Percentiles rank a stretch among this genome's conserved stretches.
Conservation (phyloP, 1,139 yeast species). For the Pichia norvegensis region DNA sequence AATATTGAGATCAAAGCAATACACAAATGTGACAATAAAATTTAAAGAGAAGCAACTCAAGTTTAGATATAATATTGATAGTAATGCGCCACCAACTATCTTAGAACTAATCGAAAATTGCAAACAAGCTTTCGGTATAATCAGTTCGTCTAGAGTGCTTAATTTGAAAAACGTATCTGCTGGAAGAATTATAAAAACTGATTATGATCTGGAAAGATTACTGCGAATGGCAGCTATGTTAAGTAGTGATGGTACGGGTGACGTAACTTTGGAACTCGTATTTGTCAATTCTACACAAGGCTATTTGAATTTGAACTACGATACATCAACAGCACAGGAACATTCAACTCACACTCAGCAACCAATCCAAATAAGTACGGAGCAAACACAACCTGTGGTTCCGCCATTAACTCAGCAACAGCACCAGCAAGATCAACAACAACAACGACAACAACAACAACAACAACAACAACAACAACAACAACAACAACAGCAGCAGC, state of each 20-base stretch:
- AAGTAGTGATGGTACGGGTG: conserved; percentile 15
- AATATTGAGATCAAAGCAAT: conserved; percentile 13
- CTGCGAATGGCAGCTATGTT: conserved; percentile 18
- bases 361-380: not conserved
- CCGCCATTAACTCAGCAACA: too few species aligned
- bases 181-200: conserved; percentile 20
- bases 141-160: conserved; percentile 30
- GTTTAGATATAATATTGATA: conserved; percentile 51
- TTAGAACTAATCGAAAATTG: conserved; percentile 65
- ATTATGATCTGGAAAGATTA: conserved; percentile 25
- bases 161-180: conserved; percentile 21
- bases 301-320: conserved; percentile 23
- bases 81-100: conserved; percentile 62
- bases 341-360: not conserved
- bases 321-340: conserved; percentile 3
- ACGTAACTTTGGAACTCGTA: conserved; percentile 21
- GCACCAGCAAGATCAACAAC: not conserved
- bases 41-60: conserved; percentile 40
- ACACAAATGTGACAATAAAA: conserved; percentile 34
- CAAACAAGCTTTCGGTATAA: conserved; percentile 52
- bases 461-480: not conserved
- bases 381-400: too few species aligned
- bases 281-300: conserved; percentile 23
- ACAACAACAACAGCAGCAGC: not conserved
- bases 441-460: not conserved